These are phyloP conservation scores for Daldinia eschscholtzii DNA, from an alignment of 2,329 filamentous ascomycete species.

Conservation along the genomic window DNA sequence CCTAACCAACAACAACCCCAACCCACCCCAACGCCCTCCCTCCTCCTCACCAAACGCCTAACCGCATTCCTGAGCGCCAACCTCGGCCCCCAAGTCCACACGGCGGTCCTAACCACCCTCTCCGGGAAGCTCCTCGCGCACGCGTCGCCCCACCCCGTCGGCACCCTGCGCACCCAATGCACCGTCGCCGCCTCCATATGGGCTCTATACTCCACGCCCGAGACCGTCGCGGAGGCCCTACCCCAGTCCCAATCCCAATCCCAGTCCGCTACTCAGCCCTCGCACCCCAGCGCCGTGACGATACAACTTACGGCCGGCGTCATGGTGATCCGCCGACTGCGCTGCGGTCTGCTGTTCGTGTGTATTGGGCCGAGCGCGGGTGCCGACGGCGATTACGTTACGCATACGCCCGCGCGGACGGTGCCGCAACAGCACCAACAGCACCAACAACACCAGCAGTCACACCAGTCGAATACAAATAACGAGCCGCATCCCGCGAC, in stretches of 20 bases:
- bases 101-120: slow-evolving; percentile 70
- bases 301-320: slow-evolving; percentile 71
- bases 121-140: slow-evolving; percentile 74
- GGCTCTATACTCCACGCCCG: slow-evolving; percentile 64
- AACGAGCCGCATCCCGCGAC: slow-evolving; percentile 51
- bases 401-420: slow-evolving; percentile 42
- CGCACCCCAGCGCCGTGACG: slow-evolving; percentile 60
- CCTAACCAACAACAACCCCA: slow-evolving; percentile 24
- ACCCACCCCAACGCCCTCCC: slow-evolving; percentile 62
- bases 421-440: slow-evolving; percentile 36
- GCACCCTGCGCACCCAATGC: slow-evolving; percentile 71
- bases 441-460: background rate
- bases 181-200: slow-evolving; percentile 74
- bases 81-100: slow-evolving; percentile 68
- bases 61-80: slow-evolving; percentile 71
- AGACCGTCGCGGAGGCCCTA: slow-evolving; percentile 57
- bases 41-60: slow-evolving; percentile 75
- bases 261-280: slow-evolving; percentile 49
- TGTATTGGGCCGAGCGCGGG: slow-evolving; percentile 64
- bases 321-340: slow-evolving; percentile 69
- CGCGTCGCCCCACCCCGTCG: slow-evolving; percentile 67
- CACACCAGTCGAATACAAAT: background rate
- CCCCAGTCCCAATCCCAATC: slow-evolving; percentile 9
- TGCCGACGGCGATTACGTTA: slow-evolving; percentile 8
- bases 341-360: slow-evolving; percentile 72